Evolutionary conservation across 257 asterid genomes (phyloP).

Genomic region (Penstemon eatonii): DNA sequence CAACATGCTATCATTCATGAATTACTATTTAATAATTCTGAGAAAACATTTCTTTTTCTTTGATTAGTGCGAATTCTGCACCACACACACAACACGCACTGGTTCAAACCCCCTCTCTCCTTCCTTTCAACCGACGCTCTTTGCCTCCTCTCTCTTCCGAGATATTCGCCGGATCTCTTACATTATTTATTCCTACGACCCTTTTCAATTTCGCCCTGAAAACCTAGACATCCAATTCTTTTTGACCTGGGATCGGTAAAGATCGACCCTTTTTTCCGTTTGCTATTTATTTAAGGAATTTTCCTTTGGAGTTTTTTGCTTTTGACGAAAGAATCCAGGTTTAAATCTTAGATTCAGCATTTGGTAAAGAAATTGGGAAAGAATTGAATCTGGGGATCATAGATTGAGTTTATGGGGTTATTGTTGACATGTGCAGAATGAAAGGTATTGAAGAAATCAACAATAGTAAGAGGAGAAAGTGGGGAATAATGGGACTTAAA

Average conservation of each 20-base stretch:
- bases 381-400: constrained; percentile 27
- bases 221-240: background rate
- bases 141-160: constrained; percentile 18
- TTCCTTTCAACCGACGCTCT: constrained; percentile 29
- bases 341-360: constrained; percentile 38
- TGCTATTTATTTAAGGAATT: constrained; percentile 18
- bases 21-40: background rate
- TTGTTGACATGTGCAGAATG: constrained; percentile 58
- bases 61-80: constrained; percentile 31
- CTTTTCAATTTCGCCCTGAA: background rate
- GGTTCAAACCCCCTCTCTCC: constrained; percentile 1
- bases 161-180: constrained; percentile 29
- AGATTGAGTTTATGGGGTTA: constrained; percentile 30
- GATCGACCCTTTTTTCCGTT: constrained; percentile 32
- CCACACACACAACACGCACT: constrained; percentile 28
- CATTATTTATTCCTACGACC: background rate
- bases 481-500: constrained; percentile 74
- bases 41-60: constrained; percentile 28
- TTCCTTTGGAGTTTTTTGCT: background rate
- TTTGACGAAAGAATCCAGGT: constrained; percentile 16
- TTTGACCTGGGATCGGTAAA: constrained; percentile 29
- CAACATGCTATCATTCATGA: background rate
- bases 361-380: constrained; percentile 13
- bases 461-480: constrained; percentile 40
- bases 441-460: constrained; percentile 44